Percentiles rank a stretch among this genome's conserved stretches.
phyloP scores from a whole-genome alignment of 2,329 filamentous ascomycete species.

The Colletotrichum sp. region DNA sequence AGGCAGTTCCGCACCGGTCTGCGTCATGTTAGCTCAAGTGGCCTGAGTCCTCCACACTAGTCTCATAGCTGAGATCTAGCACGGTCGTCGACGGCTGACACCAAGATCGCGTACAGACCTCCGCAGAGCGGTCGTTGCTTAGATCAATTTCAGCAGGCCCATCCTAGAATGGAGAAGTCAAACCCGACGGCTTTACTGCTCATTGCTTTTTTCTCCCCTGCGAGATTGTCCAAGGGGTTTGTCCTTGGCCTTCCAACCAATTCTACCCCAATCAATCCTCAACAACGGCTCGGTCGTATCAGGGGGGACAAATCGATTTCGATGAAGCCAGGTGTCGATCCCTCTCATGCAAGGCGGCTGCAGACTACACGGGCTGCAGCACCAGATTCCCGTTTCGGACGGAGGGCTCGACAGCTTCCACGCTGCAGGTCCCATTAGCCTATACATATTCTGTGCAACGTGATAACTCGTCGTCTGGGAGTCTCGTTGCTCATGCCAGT shows the following conservation, averaged over 20 bases:
- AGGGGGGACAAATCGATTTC: neutral
- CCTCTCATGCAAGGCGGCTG: neutral
- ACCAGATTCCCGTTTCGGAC: neutral
- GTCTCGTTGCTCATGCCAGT: neutral
- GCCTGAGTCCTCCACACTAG: neutral
- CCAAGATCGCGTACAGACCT: neutral
- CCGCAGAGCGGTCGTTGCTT: neutral
- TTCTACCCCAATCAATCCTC: neutral
- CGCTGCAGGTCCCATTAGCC: neutral
- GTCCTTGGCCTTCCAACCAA: neutral
- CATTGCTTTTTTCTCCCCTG: neutral
- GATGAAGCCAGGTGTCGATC: slow-evolving; percentile 3
- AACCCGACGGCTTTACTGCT: neutral
- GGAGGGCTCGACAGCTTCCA: neutral
- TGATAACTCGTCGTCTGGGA: neutral
- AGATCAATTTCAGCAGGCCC: neutral
- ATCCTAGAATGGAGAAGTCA: neutral
- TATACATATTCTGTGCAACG: neutral
- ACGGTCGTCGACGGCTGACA: neutral
- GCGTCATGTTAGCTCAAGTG: neutral
- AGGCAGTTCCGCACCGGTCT: neutral
- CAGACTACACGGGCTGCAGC: neutral
- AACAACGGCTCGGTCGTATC: neutral
- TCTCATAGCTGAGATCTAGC: neutral
- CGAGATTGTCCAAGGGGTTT: neutral